phyloP scores from a whole-genome alignment of 1,284 basidiomycete genomes.

The Ceratobasidium sp. region DNA sequence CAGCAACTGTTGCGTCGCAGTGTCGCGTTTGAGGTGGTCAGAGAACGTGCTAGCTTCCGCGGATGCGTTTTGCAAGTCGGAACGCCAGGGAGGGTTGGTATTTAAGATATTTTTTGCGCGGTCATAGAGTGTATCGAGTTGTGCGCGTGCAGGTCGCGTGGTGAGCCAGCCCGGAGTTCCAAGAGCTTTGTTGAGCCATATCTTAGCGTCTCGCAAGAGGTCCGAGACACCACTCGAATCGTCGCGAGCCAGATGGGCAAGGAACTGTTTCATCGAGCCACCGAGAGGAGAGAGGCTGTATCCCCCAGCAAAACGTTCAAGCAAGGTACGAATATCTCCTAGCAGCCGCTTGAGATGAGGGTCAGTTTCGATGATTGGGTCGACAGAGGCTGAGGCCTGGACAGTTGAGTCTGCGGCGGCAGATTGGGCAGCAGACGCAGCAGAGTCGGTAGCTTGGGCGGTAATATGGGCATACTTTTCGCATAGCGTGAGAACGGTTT shows the following conservation, averaged over 20 bases:
- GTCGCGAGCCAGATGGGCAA: conserved; percentile 53
- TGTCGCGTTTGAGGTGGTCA: conserved; percentile 57
- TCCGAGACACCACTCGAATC: conserved; percentile 52
- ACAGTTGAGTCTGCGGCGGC: conserved; percentile 46
- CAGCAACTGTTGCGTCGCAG: conserved; percentile 58
- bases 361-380: conserved; percentile 54
- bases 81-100: conserved; percentile 51
- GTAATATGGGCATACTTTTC: conserved; percentile 60
- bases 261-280: conserved; percentile 52
- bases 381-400: conserved; percentile 48
- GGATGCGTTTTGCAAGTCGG: conserved; percentile 51
- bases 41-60: conserved; percentile 57
- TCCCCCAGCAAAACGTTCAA: conserved; percentile 61
- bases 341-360: conserved; percentile 56
- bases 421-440: conserved; percentile 39
- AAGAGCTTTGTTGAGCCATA: conserved; percentile 60
- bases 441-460: conserved; percentile 51
- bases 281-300: conserved; percentile 59
- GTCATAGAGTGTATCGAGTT: conserved; percentile 60
- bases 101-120: conserved; percentile 55
- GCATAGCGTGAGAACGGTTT: conserved; percentile 59
- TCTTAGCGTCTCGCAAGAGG: conserved; percentile 57
- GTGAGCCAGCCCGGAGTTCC: conserved; percentile 56
- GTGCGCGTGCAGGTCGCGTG: conserved; percentile 55
- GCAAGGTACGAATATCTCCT: conserved; percentile 57